Percentiles rank a stretch among this genome's conserved stretches.
phyloP scores from a whole-genome alignment of 768 basidiomycete species.

The Xerocomellus intermedius region DNA sequence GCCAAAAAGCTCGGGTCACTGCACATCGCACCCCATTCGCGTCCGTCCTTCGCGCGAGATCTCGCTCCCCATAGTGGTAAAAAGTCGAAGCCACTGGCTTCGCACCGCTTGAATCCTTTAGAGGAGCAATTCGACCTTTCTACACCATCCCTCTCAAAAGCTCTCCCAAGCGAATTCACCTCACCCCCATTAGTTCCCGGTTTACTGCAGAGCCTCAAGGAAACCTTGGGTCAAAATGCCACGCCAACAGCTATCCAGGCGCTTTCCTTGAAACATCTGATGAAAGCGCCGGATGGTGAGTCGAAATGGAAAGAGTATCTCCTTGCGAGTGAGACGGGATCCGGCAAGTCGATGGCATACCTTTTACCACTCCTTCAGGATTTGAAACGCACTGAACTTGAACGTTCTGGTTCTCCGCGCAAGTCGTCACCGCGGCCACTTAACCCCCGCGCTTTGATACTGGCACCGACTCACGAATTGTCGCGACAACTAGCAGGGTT shows the following conservation, averaged over 20 bases:
- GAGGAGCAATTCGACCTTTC: conserved; percentile 39
- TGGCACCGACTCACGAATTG: conserved; percentile 90
- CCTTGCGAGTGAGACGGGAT: conserved; percentile 87
- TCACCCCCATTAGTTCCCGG: conserved; percentile 72
- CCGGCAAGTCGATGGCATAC: conserved; percentile 90
- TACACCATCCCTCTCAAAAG: conserved; percentile 15
- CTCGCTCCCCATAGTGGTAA: conserved; percentile 18
- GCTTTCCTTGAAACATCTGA: conserved; percentile 64
- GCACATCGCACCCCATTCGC: conserved; percentile 23
- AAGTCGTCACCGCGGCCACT: conserved; percentile 30
- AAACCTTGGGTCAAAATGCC: conserved; percentile 54
- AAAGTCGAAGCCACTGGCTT: neutral
- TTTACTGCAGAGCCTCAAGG: conserved; percentile 54
- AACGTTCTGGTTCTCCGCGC: conserved; percentile 3
- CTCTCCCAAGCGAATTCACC: conserved; percentile 46
- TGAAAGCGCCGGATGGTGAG: conserved; percentile 31
- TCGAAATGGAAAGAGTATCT: conserved; percentile 46
- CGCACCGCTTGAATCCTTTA: conserved; percentile 25
- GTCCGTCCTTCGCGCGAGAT: conserved; percentile 18
- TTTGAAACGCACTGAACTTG: conserved; percentile 64
- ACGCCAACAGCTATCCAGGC: conserved; percentile 79
- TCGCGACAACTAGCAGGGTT: conserved; percentile 74
- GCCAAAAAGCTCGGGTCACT: conserved; percentile 27
- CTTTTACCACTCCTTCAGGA: conserved; percentile 79
- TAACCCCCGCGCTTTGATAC: conserved; percentile 74